Percentiles rank a stretch among this genome's conserved stretches.
Conservation (phyloP, 2,329 filamentous ascomycete genomes). For the Davidsoniella eucalypti region DNA sequence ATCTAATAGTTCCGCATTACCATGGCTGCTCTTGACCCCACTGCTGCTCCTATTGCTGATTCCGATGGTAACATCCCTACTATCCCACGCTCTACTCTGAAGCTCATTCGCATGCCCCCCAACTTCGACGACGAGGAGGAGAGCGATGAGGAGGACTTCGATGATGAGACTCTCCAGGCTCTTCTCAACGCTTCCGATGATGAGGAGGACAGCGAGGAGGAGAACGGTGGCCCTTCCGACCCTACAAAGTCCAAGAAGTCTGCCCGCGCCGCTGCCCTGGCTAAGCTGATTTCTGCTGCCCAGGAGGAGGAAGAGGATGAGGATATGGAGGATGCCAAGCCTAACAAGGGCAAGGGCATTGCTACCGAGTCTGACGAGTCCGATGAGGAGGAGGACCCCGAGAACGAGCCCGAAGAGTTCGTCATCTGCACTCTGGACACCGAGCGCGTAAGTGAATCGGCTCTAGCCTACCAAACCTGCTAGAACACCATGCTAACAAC, state of each 20-base stretch:
- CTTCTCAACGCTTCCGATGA: constrained; percentile 38
- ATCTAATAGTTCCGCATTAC: constrained; percentile 71
- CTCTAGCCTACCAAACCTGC: background rate
- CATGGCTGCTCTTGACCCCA: constrained; percentile 95
- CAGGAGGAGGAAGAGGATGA: constrained; percentile 51
- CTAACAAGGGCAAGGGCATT: constrained; percentile 57
- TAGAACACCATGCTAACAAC: constrained; percentile 9
- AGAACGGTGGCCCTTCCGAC: constrained; percentile 82
- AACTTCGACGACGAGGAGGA: constrained; percentile 36
- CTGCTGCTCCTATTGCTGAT: constrained; percentile 52
- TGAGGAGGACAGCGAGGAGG: constrained; percentile 45
- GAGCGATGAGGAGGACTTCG: constrained; percentile 44
- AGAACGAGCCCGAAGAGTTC: constrained; percentile 65
- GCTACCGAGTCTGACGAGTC: constrained; percentile 43
- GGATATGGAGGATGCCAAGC: constrained; percentile 55
- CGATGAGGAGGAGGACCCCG: constrained; percentile 36
- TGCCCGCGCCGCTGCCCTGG: constrained; percentile 51
- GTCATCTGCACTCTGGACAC: constrained; percentile 94
- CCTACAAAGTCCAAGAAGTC: constrained; percentile 67
- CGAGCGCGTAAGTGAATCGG: constrained; percentile 50
- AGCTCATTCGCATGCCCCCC: constrained; percentile 63
- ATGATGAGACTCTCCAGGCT: constrained; percentile 46
- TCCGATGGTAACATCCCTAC: constrained; percentile 43
- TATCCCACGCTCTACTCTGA: constrained; percentile 68
- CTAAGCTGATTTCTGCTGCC: constrained; percentile 45